Percentiles rank a stretch among this genome's conserved stretches.
Evolutionary conservation across 2,329 filamentous ascomycete genomes (phyloP).

Genomic region (Sclerotinia subarctica): DNA sequence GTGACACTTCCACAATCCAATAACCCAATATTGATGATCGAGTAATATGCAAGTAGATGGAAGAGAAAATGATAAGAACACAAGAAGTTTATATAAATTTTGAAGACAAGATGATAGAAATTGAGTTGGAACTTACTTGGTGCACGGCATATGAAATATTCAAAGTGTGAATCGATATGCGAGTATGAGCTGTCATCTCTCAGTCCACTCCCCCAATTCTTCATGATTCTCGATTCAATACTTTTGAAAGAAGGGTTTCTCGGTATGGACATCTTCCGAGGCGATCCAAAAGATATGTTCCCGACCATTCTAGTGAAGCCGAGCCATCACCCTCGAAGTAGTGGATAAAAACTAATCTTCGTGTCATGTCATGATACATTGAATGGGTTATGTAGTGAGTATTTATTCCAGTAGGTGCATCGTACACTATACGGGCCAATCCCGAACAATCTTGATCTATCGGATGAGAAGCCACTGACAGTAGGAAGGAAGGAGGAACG

Average conservation of each 20-base stretch:
- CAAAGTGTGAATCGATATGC: not conserved
- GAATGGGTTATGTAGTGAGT: not conserved
- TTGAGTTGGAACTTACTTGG: not conserved
- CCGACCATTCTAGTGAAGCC: not conserved
- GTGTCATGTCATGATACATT: not conserved
- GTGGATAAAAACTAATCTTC: not conserved
- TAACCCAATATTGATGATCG: not conserved
- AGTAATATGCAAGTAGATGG: not conserved
- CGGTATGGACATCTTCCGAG: not conserved
- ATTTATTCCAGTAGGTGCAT: not conserved
- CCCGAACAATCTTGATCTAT: not conserved
- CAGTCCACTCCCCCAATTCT: not conserved
- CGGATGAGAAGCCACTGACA: not conserved
- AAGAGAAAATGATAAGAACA: not conserved
- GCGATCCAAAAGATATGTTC: not conserved
- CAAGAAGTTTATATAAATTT: not conserved
- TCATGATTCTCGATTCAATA: not conserved
- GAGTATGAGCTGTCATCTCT: conserved; percentile 11
- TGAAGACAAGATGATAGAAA: conserved; percentile 6
- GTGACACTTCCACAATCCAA: not conserved
- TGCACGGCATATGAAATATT: not conserved
- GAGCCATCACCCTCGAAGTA: not conserved
- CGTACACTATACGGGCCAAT: not conserved
- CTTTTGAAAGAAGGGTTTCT: not conserved
- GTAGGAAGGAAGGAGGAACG: not conserved